Base-by-base conservation (phyloP, 2,329 filamentous ascomycete genomes). In the Cryphonectria japonica region DNA sequence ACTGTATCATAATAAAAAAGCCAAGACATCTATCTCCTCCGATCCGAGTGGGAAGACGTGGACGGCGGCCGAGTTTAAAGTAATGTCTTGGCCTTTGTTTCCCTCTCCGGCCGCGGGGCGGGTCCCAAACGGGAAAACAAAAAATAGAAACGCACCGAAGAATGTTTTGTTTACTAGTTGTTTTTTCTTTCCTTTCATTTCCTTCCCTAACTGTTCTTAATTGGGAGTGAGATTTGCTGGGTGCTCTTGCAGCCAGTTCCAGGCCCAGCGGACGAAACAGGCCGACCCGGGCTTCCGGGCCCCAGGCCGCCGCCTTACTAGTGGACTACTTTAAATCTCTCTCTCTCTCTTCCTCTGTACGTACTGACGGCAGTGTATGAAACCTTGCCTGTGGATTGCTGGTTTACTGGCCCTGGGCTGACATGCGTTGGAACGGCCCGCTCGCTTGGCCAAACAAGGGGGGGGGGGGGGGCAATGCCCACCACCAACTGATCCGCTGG, bases 221-320 rank as follows among this genome's bases (percentile, higher is more conserved):
- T 39, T 59, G 37, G 50, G 37, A 32, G 66, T 67, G n/a, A 22
- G 52, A 32, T 64, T 62, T 11, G 26, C 14, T 37, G 19, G 5
- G 8, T 41, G 16, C 7, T 50, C 11, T 50, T 50, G 43, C 39
- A 50, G n/a, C 43, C 41, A 41, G 54, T 50, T 61, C 66, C 66
- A 60, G 54, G 66, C 54, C 66, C 66, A 39, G 57, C 39, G 66
- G 66, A 61, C 66, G 66, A 68, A 68, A 68, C 66, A 68, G 57
- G 66, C 66, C 66, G 46, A 50, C 41, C 66, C 57, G 8, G 66
- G 66, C 52, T 32, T 57, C 66, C 54, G 57, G 54, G 46, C 46
- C 41, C 39, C 41, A 9, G 61, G 37, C 61, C 61, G 16, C 43
- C 26, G 16, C 43, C 26, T 41, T 13, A 26, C 62, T 26, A 39